Evolutionary conservation across 202 grass and related monocot species (phyloP).

Genomic region (Zoysia matrella): DNA sequence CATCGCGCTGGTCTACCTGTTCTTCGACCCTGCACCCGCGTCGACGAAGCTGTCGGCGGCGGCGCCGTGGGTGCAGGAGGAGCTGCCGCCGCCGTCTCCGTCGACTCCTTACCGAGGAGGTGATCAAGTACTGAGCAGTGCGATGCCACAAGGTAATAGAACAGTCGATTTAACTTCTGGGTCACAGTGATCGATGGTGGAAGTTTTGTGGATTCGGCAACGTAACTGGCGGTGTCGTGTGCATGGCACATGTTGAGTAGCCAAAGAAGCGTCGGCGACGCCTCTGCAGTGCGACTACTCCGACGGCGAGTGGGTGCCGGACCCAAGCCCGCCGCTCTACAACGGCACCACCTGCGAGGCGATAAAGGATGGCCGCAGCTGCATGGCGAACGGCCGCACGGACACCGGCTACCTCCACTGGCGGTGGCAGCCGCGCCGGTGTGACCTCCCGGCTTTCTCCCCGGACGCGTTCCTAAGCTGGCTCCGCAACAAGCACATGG

Average conservation of each 20-base stretch:
- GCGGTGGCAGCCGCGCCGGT: slow-evolving; percentile 72
- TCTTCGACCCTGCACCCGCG: slow-evolving; percentile 47
- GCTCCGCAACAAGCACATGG: slow-evolving; percentile 63
- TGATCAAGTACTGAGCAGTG: not conserved
- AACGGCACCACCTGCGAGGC: slow-evolving; percentile 71
- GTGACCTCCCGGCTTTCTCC: slow-evolving; percentile 75
- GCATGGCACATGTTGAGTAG: too few relatives aligned
- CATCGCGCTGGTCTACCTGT: slow-evolving; percentile 61
- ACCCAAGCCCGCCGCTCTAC: slow-evolving; percentile 50
- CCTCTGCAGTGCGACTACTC: too few relatives aligned
- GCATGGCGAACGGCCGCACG: slow-evolving; percentile 70
- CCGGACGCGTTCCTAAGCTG: slow-evolving; percentile 56
- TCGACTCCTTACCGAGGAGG: not conserved
- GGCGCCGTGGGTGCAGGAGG: not conserved
- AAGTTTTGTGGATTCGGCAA: too few relatives aligned
- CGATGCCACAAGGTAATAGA: not conserved
- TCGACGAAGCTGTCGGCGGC: not conserved
- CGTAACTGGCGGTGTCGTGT: too few relatives aligned
- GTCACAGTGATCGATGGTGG: too few relatives aligned
- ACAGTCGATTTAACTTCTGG: too few relatives aligned
- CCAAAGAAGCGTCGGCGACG: too few relatives aligned
- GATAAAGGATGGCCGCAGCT: slow-evolving; percentile 84
- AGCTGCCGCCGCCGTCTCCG: not conserved
- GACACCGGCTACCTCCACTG: slow-evolving; percentile 85
- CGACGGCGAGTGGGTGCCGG: too few relatives aligned